phyloP scores from a whole-genome alignment of 2,329 filamentous ascomycete genomes.

The Hypocrella siamensis region DNA sequence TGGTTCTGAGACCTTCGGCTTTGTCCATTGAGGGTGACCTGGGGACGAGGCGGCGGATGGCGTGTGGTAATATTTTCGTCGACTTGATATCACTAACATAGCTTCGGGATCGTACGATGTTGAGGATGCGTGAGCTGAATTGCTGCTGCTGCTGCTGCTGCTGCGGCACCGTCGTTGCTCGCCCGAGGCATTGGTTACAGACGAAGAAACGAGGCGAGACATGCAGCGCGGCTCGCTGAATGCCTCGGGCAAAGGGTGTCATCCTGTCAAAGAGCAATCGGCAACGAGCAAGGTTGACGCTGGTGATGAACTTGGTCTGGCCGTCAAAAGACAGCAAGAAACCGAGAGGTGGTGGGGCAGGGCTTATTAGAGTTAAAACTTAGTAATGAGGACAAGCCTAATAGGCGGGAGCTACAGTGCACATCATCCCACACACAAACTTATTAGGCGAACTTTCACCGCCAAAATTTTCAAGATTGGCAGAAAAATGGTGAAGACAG shows the following conservation, averaged over 20 bases:
- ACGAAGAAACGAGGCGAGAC: conserved; percentile 23
- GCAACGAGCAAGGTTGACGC: background rate
- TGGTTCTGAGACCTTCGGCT: conserved; percentile 41
- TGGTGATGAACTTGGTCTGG: too few relatives aligned
- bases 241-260: conserved; percentile 25
- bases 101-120: conserved; percentile 21
- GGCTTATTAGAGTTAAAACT: too few relatives aligned
- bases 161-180: conserved; percentile 7
- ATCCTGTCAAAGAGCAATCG: conserved; percentile 13
- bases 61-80: too few relatives aligned
- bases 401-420: conserved; percentile 12
- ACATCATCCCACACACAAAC: too few relatives aligned
- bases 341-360: too few relatives aligned
- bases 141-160: too few relatives aligned
- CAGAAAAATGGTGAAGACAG: conserved; percentile 14
- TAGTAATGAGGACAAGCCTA: conserved; percentile 10
- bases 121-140: conserved; percentile 22
- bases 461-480: conserved; percentile 13
- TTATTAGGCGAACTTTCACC: too few relatives aligned
- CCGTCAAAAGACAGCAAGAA: background rate
- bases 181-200: conserved; percentile 33
- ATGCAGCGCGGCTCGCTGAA: conserved; percentile 24
- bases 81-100: too few relatives aligned
- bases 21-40: too few relatives aligned
- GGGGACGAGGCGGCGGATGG: too few relatives aligned